These are phyloP conservation scores for Boletus fagicola DNA, from an alignment of 768 basidiomycete genomes.

Conservation along the genomic window DNA sequence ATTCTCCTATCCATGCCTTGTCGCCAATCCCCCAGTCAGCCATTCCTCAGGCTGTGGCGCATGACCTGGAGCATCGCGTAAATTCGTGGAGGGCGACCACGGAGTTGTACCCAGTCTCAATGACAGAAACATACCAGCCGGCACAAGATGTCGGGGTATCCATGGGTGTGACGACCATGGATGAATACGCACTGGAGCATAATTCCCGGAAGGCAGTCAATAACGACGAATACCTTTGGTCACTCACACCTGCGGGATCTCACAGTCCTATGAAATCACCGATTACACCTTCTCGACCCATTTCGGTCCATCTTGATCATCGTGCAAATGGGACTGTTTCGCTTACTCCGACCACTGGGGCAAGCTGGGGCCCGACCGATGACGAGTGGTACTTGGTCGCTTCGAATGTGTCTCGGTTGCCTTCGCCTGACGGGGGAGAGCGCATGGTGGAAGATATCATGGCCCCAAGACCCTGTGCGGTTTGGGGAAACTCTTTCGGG, in stretches of 20 bases:
- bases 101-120: conserved; percentile 45
- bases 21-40: conserved; percentile 66
- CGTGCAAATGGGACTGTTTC: conserved; percentile 54
- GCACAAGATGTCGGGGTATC: conserved; percentile 11
- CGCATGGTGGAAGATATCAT: conserved; percentile 38
- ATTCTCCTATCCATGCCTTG: conserved; percentile 36
- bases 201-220: conserved; percentile 24
- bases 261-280: conserved; percentile 42
- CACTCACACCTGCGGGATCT: conserved; percentile 63
- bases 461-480: conserved; percentile 2
- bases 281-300: conserved; percentile 39
- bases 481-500: conserved; percentile 28
- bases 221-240: conserved; percentile 65
- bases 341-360: conserved; percentile 39
- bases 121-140: conserved; percentile 36
- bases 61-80: conserved; percentile 54
- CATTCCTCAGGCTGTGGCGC: conserved; percentile 51
- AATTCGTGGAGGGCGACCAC: conserved; percentile 67
- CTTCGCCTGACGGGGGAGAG: conserved; percentile 57
- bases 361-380: conserved; percentile 54
- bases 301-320: conserved; percentile 55
- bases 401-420: conserved; percentile 39
- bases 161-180: conserved; percentile 18
- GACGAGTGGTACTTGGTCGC: conserved; percentile 36
- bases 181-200: conserved; percentile 23